Conservation (phyloP, 495 filamentous ascomycete genomes). For the Trichocladium antarcticum region DNA sequence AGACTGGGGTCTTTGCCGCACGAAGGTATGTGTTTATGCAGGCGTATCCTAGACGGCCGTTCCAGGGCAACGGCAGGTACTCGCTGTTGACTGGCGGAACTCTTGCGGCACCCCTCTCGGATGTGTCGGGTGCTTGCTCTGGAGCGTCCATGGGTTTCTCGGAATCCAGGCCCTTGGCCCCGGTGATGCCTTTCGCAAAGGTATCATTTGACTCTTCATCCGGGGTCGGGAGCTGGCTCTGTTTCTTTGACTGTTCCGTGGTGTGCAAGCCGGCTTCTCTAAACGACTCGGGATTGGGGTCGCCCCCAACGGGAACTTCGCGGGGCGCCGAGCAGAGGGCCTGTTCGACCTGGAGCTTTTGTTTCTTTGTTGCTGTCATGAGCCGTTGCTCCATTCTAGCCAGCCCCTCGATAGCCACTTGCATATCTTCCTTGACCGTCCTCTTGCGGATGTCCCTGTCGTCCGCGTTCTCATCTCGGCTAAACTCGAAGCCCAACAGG, state of each 20-base stretch:
- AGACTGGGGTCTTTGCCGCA: slow-evolving; percentile 71
- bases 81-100: slow-evolving; percentile 74
- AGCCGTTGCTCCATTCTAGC: slow-evolving; percentile 23
- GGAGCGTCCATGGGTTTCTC: not conserved
- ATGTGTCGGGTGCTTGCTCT: slow-evolving; percentile 27
- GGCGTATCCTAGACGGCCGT: slow-evolving; percentile 82
- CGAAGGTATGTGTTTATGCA: slow-evolving; percentile 92
- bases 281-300: not conserved
- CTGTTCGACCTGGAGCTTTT: slow-evolving; percentile 24
- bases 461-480: not conserved
- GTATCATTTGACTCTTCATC: slow-evolving; percentile 4
- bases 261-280: not conserved
- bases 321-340: not conserved
- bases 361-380: slow-evolving; percentile 17
- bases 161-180: not conserved
- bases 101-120: slow-evolving; percentile 41
- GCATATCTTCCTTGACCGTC: slow-evolving; percentile 14
- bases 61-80: slow-evolving; percentile 85
- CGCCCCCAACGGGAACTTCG: not conserved
- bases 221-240: slow-evolving; percentile 1
- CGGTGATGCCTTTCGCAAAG: not conserved
- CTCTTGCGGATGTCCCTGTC: slow-evolving; percentile 1
- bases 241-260: not conserved
- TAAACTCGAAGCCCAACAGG: slow-evolving; percentile 8
- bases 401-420: slow-evolving; percentile 22